A percentile compares a stretch with the other conserved stretches of the same genome.
Conservation (phyloP, 306 rosid genomes). For the Mimosa bimucronata region DNA sequence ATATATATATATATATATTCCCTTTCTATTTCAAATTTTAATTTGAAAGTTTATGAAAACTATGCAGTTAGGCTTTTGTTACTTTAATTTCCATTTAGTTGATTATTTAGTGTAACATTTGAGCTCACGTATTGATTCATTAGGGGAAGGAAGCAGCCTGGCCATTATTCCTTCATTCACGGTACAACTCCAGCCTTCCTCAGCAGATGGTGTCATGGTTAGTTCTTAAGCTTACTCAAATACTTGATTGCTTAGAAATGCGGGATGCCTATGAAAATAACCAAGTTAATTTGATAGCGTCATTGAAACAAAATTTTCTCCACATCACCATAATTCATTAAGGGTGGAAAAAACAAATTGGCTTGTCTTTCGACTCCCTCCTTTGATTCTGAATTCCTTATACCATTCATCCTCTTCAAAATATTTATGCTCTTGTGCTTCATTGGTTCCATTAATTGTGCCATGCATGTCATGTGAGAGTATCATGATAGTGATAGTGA, state of each 20-base stretch:
- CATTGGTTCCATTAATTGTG: neutral
- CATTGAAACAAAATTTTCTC: neutral
- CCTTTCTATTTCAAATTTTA: neutral
- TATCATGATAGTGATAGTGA: neutral
- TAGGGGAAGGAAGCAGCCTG: neutral
- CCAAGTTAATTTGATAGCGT: neutral
- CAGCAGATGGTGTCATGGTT: neutral
- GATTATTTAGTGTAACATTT: neutral
- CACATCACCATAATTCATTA: neutral
- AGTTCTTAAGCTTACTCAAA: neutral
- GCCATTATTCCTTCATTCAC: neutral
- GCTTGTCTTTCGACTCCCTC: too few relatives aligned
- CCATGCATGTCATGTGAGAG: neutral
- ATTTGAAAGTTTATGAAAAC: neutral
- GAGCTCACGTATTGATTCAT: neutral
- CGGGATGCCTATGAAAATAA: neutral
- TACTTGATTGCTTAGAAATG: neutral
- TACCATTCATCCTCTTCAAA: neutral
- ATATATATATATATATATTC: too few relatives aligned
- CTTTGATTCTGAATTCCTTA: neutral
- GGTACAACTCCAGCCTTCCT: neutral
- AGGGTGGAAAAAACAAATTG: too few relatives aligned
- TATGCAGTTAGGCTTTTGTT: neutral
- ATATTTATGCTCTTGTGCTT: neutral
- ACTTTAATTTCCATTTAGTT: neutral